Conservation (phyloP, 768 basidiomycete species). For the Leccinum rimulosum region DNA sequence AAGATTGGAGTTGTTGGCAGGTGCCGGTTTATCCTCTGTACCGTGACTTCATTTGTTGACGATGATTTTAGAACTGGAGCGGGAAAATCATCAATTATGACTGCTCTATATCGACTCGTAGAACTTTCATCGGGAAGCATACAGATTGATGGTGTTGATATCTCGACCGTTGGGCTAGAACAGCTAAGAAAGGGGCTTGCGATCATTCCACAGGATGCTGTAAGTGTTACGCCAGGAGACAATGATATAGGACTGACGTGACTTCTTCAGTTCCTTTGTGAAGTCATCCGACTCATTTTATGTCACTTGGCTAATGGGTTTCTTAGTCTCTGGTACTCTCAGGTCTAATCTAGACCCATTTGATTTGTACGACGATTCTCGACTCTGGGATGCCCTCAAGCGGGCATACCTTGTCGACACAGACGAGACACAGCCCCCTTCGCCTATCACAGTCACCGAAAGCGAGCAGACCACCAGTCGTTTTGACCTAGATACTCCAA, state of each 20-base stretch:
- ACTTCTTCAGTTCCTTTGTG: slow-evolving; percentile 39
- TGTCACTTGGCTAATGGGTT: slow-evolving; percentile 9
- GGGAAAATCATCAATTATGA: slow-evolving; percentile 89
- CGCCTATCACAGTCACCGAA: slow-evolving; percentile 33
- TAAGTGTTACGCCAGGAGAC: slow-evolving; percentile 3
- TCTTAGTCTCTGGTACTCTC: slow-evolving; percentile 70
- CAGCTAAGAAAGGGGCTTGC: slow-evolving; percentile 67
- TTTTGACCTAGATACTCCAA: slow-evolving; percentile 78
- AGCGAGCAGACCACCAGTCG: slow-evolving; percentile 44
- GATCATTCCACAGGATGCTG: slow-evolving; percentile 79
- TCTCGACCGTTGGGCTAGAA: slow-evolving; percentile 76
- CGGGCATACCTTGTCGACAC: slow-evolving; percentile 78
- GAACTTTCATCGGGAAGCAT: slow-evolving; percentile 80
- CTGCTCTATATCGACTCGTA: slow-evolving; percentile 80
- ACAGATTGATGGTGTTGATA: slow-evolving; percentile 78
- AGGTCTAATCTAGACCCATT: slow-evolving; percentile 91
- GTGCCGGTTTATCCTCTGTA: slow-evolving; percentile 22
- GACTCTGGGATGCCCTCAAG: slow-evolving; percentile 87
- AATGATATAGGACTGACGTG: background rate
- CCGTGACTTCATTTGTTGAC: background rate
- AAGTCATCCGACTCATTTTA: background rate
- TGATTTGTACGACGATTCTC: slow-evolving; percentile 71
- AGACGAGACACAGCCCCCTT: slow-evolving; percentile 21
- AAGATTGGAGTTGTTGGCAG: slow-evolving; percentile 90
- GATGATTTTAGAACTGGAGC: slow-evolving; percentile 63